Base-by-base conservation (phyloP, 495 filamentous ascomycete species). In the Cudoniella acicularis region DNA sequence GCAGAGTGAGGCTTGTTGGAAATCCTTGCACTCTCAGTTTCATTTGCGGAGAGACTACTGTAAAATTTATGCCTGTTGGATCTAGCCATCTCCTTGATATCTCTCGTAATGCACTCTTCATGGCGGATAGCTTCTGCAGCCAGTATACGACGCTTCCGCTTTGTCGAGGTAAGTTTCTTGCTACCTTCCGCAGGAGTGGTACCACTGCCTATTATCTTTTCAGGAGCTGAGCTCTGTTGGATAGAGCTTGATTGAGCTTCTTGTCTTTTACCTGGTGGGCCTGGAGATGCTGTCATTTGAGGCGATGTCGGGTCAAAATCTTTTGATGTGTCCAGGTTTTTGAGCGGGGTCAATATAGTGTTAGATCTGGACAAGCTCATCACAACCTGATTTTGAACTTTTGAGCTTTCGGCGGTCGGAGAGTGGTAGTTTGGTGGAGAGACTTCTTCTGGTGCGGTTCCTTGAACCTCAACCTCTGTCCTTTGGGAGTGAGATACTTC, bases 31-130 rank as follows among this genome's bases (percentile, higher is more conserved):
- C 16, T 3, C 1, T 13, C 21, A 16, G 16, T n/a, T 10, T 10
- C 22, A 26, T 8, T 20, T 17, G 10, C 13, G 20, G 21, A 6
- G 13, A 56, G 22, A 11, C 18, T 41, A 17, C 36, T 42, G n/a
- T 47, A 36, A n/a, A 63, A 60, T 1, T 2, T 45, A 49, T 49
- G 63, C 36, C 63, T 58, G 20, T 17, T 27, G 13, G 46, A 25
- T 58, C 60, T 52, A 10, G 48, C 49, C 52, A 60, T 50, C 9
- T 57, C 64, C 21, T 54, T 56, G 1, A 59, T 42, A 52, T 57
- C 49, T 21, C 17, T 40, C 17, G 10, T 6, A 11, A 27, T 1
- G 20, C 6, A n/a, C 8, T 61, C 54, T 46, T 58, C 53, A n/a
- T 30, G 42, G 18, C 22, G 30, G 24, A 53, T 50, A 13, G 23